phyloP scores from a whole-genome alignment of 805 yeast genomes.

The Nakazawaea laoshanensis region DNA sequence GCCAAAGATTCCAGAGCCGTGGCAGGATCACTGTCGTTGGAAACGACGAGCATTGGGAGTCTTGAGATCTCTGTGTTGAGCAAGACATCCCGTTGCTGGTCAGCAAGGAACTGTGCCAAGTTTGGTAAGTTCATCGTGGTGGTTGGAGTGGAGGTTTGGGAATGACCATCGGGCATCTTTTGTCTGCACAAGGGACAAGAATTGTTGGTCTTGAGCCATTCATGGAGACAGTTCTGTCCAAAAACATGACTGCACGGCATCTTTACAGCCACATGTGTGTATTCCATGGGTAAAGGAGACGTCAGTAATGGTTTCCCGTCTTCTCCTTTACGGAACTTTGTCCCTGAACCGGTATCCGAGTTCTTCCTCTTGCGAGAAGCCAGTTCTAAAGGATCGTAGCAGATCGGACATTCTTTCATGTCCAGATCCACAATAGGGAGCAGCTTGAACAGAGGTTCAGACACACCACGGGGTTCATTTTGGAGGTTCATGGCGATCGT shows the following conservation, averaged over 20 bases:
- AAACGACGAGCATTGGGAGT: constrained; percentile 21
- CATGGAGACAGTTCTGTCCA: constrained; percentile 76
- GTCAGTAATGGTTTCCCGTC: too few relatives aligned
- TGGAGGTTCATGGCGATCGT: constrained; percentile 43
- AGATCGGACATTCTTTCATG: constrained; percentile 46
- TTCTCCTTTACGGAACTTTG: constrained; percentile 3
- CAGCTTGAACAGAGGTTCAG: constrained; percentile 41
- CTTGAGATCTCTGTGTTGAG: constrained; percentile 21
- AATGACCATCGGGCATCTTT: constrained; percentile 28
- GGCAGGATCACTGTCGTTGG: constrained; percentile 16
- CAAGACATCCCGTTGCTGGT: constrained; percentile 17
- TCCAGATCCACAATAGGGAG: constrained; percentile 30
- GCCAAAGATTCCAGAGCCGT: constrained; percentile 11
- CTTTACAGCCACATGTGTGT: constrained; percentile 55
- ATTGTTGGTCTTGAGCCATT: constrained; percentile 70
- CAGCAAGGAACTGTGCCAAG: constrained; percentile 24
- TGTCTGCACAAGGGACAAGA: constrained; percentile 86
- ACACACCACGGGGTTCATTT: constrained; percentile 42
- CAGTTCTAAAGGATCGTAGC: constrained; percentile 47
- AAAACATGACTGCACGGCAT: constrained; percentile 85
- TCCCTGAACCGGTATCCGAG: constrained; percentile 7
- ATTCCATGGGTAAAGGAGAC: constrained; percentile 20
- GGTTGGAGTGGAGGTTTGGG: too few relatives aligned
- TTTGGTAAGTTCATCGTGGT: constrained; percentile 27
- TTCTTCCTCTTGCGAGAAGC: constrained; percentile 11